Percentiles rank a stretch among this genome's conserved stretches.
Evolutionary conservation across 148 eudicot species (phyloP).

Genomic region (Agrostemma githago): DNA sequence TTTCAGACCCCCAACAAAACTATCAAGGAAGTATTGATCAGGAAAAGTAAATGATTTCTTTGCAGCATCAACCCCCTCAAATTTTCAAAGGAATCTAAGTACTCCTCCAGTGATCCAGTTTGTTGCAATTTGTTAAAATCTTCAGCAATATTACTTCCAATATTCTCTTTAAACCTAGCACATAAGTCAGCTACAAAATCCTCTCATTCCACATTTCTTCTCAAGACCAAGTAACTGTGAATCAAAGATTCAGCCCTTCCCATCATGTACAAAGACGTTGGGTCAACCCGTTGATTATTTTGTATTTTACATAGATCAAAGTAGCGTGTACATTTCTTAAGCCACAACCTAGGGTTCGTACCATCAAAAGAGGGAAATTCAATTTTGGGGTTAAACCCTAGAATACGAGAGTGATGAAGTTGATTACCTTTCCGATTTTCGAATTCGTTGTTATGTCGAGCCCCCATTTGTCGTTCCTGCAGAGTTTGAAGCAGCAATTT

Average conservation of each 20-base stretch:
- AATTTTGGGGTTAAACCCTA: background rate
- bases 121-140: background rate
- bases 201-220: background rate
- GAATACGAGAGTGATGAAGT: background rate
- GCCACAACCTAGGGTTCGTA: background rate
- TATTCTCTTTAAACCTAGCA: slow-evolving; percentile 1
- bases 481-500: too few species aligned
- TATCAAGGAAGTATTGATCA: background rate
- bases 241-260: background rate
- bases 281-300: background rate
- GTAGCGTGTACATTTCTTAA: slow-evolving; percentile 1
- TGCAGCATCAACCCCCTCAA: background rate
- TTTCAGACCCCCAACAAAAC: slow-evolving; percentile 5
- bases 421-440: too few species aligned
- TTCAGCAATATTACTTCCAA: background rate
- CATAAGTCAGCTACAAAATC: background rate
- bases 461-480: too few species aligned
- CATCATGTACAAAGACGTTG: background rate
- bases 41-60: background rate
- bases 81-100: background rate
- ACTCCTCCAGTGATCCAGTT: background rate
- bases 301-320: background rate
- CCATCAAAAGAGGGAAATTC: slow-evolving; percentile 12
- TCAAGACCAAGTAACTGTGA: background rate
- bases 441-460: too few species aligned